These are phyloP conservation scores for Diplodia seriata DNA, from an alignment of 2,329 filamentous ascomycete genomes.

Conservation along the genomic window DNA sequence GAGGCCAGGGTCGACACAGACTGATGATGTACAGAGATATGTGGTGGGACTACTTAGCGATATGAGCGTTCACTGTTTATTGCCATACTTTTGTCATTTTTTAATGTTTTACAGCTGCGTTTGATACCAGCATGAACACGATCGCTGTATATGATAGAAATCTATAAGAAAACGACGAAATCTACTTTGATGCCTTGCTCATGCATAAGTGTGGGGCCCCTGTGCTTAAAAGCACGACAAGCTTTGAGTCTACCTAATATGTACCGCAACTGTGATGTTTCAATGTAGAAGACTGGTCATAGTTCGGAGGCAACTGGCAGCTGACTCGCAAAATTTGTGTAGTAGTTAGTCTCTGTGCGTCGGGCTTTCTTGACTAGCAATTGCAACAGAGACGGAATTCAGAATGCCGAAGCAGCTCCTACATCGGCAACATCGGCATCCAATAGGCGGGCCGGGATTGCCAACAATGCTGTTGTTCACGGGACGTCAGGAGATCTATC, in stretches of 20 bases:
- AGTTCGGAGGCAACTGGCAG: too few relatives aligned
- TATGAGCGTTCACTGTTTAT: slow-evolving; percentile 15
- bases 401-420: slow-evolving; percentile 3
- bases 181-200: neutral
- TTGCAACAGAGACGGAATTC: neutral
- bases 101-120: slow-evolving; percentile 8
- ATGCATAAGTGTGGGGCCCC: neutral
- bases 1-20: slow-evolving; percentile 6
- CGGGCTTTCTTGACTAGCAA: too few relatives aligned
- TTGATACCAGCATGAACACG: slow-evolving; percentile 22
- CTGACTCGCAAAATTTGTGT: too few relatives aligned
- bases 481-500: neutral
- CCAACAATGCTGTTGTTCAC: slow-evolving; percentile 1
- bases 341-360: too few relatives aligned
- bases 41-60: neutral
- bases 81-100: neutral
- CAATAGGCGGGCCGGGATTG: neutral
- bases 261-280: neutral
- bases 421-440: slow-evolving; percentile 24
- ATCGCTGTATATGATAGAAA: slow-evolving; percentile 9
- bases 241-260: neutral
- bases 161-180: neutral
- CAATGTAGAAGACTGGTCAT: too few relatives aligned
- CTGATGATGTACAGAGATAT: slow-evolving; percentile 14
- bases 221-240: neutral